These are phyloP conservation scores for Saccharum spontaneum DNA, from an alignment of 176 grass and related monocot genomes.

Conservation along the genomic window DNA sequence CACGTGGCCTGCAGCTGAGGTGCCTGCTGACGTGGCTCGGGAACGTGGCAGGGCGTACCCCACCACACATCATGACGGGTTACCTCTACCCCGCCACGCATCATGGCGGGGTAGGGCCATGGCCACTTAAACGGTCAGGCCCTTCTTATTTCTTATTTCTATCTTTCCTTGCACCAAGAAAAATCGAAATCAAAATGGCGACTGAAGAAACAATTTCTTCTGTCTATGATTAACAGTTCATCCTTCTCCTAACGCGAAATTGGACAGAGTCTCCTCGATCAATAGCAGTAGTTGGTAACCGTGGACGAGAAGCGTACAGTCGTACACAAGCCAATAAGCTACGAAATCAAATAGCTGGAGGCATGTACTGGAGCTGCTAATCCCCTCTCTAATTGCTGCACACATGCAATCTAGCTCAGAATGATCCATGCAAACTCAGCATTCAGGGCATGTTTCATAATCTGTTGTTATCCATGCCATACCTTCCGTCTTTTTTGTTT, in stretches of 20 bases:
- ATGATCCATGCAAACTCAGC: constrained; percentile 37
- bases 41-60: too few species aligned
- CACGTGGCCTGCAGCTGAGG: too few species aligned
- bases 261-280: neutral
- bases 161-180: constrained; percentile 27
- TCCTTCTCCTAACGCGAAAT: constrained; percentile 42
- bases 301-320: neutral
- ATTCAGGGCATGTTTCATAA: neutral
- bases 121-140: too few species aligned
- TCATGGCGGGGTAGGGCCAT: too few species aligned
- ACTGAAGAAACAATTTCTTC: constrained; percentile 11
- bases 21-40: too few species aligned
- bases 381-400: constrained; percentile 12
- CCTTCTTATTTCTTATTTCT: too few species aligned
- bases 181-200: constrained; percentile 1
- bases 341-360: constrained; percentile 55
- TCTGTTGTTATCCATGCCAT: neutral
- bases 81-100: too few species aligned
- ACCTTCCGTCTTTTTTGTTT: too few species aligned
- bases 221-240: neutral
- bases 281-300: constrained; percentile 33
- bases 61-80: too few species aligned
- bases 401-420: constrained; percentile 38
- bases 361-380: constrained; percentile 33
- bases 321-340: neutral